These are phyloP conservation scores for Sporothrix dimorphospora DNA, from an alignment of 2,329 filamentous ascomycete genomes.

Conservation along the genomic window DNA sequence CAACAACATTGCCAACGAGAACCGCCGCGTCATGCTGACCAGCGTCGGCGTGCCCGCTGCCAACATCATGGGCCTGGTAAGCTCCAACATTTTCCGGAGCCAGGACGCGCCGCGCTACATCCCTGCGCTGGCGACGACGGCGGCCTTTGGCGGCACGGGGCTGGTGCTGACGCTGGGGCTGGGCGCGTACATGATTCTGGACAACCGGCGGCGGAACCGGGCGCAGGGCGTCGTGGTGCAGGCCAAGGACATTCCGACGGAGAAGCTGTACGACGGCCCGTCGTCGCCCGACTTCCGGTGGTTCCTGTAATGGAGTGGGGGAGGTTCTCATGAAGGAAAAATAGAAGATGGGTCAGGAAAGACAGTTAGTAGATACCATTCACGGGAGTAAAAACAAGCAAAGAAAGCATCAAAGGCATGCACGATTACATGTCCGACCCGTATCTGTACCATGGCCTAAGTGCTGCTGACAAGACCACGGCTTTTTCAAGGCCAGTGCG, in stretches of 20 bases:
- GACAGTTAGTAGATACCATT: neutral
- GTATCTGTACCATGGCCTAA: conserved; percentile 67
- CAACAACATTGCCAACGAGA: conserved; percentile 80
- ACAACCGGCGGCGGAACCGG: conserved; percentile 64
- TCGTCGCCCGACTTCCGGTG: conserved; percentile 58
- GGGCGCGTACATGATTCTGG: conserved; percentile 65
- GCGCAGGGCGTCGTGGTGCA: conserved; percentile 58
- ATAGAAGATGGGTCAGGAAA: neutral
- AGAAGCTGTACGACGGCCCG: conserved; percentile 58
- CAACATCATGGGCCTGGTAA: conserved; percentile 75
- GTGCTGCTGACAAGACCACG: conserved; percentile 53
- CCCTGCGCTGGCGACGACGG: conserved; percentile 67
- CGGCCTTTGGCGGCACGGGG: conserved; percentile 64
- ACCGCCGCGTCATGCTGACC: conserved; percentile 69
- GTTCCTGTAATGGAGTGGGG: conserved; percentile 42
- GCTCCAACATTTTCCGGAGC: conserved; percentile 67
- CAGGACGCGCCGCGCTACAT: conserved; percentile 68
- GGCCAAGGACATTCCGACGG: conserved; percentile 61
- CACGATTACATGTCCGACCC: conserved; percentile 56
- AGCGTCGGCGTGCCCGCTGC: conserved; percentile 74
- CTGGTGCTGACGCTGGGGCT: conserved; percentile 58
- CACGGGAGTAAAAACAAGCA: neutral
- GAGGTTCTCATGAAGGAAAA: neutral
- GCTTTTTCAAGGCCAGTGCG: conserved; percentile 61
- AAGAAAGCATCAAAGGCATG: neutral